Conservation (phyloP, 129 eudicot genomes). For the Helianthus tuberosus region DNA sequence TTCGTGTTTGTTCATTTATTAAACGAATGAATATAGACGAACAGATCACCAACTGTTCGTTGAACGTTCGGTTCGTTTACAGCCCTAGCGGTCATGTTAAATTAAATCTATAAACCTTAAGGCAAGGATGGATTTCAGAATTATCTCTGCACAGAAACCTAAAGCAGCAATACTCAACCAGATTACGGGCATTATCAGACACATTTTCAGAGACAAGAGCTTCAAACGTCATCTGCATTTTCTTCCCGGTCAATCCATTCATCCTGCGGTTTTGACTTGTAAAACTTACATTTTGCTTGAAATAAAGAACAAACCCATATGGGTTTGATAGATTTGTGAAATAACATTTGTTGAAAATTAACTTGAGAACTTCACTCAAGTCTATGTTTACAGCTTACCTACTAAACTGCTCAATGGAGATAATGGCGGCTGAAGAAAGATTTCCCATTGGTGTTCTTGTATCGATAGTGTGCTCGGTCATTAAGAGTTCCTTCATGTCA, state of each 20-base stretch:
- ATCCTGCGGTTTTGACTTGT: constrained; percentile 58
- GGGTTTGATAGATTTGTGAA: background rate
- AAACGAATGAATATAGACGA: too few relatives aligned
- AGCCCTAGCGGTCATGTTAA: background rate
- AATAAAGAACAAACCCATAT: background rate
- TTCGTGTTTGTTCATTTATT: too few relatives aligned
- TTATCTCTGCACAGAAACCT: constrained; percentile 75
- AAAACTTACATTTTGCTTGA: background rate
- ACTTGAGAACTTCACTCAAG: constrained; percentile 10
- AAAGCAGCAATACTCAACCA: constrained; percentile 86
- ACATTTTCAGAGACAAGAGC: constrained; percentile 62
- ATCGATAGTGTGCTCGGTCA: constrained; percentile 80
- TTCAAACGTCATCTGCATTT: constrained; percentile 71
- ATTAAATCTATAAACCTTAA: constrained; percentile 48
- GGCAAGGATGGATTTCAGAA: constrained; percentile 72
- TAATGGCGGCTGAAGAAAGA: constrained; percentile 83
- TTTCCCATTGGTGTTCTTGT: constrained; percentile 61
- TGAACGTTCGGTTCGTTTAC: too few relatives aligned
- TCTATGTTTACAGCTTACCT: constrained; percentile 44
- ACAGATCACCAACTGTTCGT: too few relatives aligned
- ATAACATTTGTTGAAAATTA: background rate
- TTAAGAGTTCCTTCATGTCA: constrained; percentile 72
- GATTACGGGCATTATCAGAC: constrained; percentile 60
- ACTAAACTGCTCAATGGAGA: constrained; percentile 96
- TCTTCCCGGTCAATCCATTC: constrained; percentile 76